phyloP scores from a whole-genome alignment of 208 protist species.

The Crithidia sp. region DNA sequence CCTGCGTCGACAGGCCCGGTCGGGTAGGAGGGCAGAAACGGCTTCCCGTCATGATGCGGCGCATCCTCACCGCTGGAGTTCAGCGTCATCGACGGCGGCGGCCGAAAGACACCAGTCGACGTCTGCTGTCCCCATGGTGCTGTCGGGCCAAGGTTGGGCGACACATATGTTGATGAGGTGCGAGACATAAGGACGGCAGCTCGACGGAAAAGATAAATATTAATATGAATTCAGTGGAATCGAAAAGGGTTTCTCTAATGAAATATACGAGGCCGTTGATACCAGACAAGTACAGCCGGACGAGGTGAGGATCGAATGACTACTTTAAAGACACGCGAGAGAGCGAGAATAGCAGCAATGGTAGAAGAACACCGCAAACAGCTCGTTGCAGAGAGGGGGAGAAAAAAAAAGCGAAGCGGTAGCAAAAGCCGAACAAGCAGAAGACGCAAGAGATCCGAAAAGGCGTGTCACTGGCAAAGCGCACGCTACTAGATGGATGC shows the following conservation, averaged over 20 bases:
- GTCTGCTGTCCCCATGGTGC: slow-evolving; percentile 67
- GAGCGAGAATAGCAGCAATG: not conserved
- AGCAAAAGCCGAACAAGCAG: no score
- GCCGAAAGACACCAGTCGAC: slow-evolving; percentile 72
- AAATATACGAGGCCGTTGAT: no score
- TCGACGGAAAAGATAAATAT: no score
- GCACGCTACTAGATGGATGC: no score
- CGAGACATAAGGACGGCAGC: slow-evolving; percentile 21
- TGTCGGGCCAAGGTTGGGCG: slow-evolving; percentile 62
- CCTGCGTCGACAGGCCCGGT: slow-evolving; percentile 1
- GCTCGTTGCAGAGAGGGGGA: not conserved
- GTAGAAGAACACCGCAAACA: not conserved
- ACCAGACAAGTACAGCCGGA: no score
- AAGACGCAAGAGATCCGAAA: no score
- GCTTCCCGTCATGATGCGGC: slow-evolving; percentile 18
- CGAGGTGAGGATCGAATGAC: no score
- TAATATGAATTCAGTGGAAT: no score
- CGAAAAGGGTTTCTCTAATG: not conserved
- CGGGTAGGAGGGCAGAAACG: slow-evolving; percentile 12
- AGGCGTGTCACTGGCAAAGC: no score
- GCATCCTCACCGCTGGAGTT: slow-evolving; percentile 21
- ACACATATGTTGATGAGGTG: slow-evolving; percentile 59
- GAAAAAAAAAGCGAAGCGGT: slow-evolving; percentile 7
- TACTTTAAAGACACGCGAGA: not conserved
- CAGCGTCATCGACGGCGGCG: slow-evolving; percentile 41